phyloP scores from a whole-genome alignment of 2,329 filamentous ascomycete species.

The Calonectria fujianensis region DNA sequence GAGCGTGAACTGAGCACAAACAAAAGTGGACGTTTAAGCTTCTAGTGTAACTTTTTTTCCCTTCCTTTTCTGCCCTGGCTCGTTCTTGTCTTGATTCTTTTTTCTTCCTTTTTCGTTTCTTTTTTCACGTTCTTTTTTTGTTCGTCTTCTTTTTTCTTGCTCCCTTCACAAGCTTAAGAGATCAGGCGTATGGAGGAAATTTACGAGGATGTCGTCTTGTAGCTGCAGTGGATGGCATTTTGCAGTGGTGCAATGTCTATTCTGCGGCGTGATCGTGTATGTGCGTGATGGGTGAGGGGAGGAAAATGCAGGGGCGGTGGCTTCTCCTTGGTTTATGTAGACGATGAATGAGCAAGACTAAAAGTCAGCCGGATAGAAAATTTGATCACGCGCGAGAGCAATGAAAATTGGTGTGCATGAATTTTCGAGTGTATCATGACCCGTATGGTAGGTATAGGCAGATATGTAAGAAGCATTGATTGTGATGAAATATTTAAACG shows the following conservation, averaged over 20 bases:
- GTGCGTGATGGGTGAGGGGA: conserved; percentile 30
- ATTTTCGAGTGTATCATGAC: conserved; percentile 18
- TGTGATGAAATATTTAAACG: conserved; percentile 16
- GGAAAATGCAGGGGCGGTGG: conserved; percentile 34
- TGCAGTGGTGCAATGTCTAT: conserved; percentile 16
- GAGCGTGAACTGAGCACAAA: conserved; percentile 31
- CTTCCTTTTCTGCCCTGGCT: conserved; percentile 42
- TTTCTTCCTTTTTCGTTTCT: conserved; percentile 40
- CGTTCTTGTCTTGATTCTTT: conserved; percentile 42
- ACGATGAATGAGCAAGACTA: conserved; percentile 57
- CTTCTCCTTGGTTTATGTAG: conserved; percentile 54
- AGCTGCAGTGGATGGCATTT: conserved; percentile 18
- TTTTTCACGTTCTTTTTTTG: conserved; percentile 27
- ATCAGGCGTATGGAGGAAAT: conserved; percentile 41
- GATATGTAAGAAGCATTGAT: background rate
- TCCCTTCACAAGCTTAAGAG: conserved; percentile 39
- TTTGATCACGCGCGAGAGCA: conserved; percentile 33
- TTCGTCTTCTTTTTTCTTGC: conserved; percentile 40
- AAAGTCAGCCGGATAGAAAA: conserved; percentile 56
- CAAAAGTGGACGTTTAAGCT: conserved; percentile 51
- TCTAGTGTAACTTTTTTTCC: conserved; percentile 52
- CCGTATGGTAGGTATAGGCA: background rate
- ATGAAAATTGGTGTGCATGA: conserved; percentile 19
- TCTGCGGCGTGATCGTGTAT: conserved; percentile 15
- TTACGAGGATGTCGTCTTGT: conserved; percentile 40